Percentiles rank a stretch among this genome's conserved stretches.
phyloP scores from a whole-genome alignment of 495 filamentous ascomycete species.

The Talaromyces liani region DNA sequence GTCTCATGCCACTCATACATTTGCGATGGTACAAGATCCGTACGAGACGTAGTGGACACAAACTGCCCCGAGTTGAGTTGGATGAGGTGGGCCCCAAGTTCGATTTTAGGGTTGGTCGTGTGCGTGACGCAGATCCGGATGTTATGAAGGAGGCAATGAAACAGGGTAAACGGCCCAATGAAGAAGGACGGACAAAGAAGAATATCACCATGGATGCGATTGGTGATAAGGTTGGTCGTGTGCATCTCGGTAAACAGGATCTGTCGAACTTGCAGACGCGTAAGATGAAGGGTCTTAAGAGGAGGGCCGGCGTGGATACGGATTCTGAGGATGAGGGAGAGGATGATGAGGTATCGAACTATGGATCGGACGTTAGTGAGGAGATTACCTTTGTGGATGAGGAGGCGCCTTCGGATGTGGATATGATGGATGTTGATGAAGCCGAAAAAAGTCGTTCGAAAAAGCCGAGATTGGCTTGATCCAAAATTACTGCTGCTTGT shows the following conservation, averaged over 20 bases:
- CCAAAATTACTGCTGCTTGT: background rate
- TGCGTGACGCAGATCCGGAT: conserved; percentile 65
- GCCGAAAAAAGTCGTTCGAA: conserved; percentile 35
- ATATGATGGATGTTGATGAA: conserved; percentile 40
- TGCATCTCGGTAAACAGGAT: conserved; percentile 90
- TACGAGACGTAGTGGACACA: conserved; percentile 80
- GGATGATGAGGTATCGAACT: conserved; percentile 4
- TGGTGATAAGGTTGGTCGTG: conserved; percentile 91
- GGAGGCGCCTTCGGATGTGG: conserved; percentile 15
- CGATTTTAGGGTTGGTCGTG: conserved; percentile 81
- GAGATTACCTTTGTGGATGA: conserved; percentile 8
- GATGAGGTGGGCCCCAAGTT: conserved; percentile 95
- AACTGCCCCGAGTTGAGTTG: conserved; percentile 81
- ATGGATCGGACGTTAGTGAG: conserved; percentile 6
- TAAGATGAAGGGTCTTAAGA: conserved; percentile 99
- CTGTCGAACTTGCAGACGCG: conserved; percentile 80
- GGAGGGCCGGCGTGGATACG: conserved; percentile 52
- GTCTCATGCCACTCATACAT: conserved; percentile 62
- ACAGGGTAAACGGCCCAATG: conserved; percentile 62
- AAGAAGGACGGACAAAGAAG: conserved; percentile 70
- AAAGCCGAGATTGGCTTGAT: conserved; percentile 28
- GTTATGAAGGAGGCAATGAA: conserved; percentile 86
- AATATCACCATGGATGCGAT: conserved; percentile 86
- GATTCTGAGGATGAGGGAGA: conserved; percentile 27
- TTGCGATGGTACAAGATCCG: conserved; percentile 76